Evolutionary conservation across 768 basidiomycete species (phyloP), one percentile per base, ranked within the genome.

Genomic region (Naganishia friedmannii): DNA sequence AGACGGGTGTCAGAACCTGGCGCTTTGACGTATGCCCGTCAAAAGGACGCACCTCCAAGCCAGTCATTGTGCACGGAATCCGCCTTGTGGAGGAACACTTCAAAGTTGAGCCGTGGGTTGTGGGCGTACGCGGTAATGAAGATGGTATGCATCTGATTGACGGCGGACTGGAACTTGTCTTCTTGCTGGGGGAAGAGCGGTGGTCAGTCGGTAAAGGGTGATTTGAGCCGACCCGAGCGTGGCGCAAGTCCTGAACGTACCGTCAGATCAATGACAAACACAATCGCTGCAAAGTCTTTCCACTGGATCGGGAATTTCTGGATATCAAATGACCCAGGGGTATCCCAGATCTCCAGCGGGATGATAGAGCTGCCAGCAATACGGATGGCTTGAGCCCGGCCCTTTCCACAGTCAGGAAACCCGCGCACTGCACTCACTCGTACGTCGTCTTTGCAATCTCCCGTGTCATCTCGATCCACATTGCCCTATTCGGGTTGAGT

Each of bases 211-310:
- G n/a, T n/a, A n/a, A n/a, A n/a, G n/a, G n/a, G n/a, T n/a, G n/a
- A n/a, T n/a, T n/a, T n/a, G n/a, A n/a, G n/a, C n/a, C n/a, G n/a
- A n/a, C n/a, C n/a, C n/a, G n/a, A n/a, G n/a, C n/a, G n/a, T n/a
- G n/a, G n/a, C n/a, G n/a, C n/a, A n/a, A n/a, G n/a, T n/a, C n/a
- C n/a, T n/a, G n/a, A n/a, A n/a, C 88, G 75, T 76, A 92, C 93
- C 81, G 93, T 89, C 67, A 96, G 94, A 76, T 98, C 95, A 73
- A 97, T 90, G 31, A 97, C 92, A 74, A 93, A 98, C 66, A 97
- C 87, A 75, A 97, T 85, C 2, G 89, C 88, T 1, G 91, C 85
- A 75, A 96, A 92, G 34, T 90, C 86, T 53, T 88, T 86, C 45
- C 96, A 85, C 9, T 90, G 86, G 9, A 86, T 75, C 46, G 79